These are phyloP conservation scores for Macrophomina phaseolina DNA, from an alignment of 2,329 filamentous ascomycete genomes.

Conservation along the genomic window DNA sequence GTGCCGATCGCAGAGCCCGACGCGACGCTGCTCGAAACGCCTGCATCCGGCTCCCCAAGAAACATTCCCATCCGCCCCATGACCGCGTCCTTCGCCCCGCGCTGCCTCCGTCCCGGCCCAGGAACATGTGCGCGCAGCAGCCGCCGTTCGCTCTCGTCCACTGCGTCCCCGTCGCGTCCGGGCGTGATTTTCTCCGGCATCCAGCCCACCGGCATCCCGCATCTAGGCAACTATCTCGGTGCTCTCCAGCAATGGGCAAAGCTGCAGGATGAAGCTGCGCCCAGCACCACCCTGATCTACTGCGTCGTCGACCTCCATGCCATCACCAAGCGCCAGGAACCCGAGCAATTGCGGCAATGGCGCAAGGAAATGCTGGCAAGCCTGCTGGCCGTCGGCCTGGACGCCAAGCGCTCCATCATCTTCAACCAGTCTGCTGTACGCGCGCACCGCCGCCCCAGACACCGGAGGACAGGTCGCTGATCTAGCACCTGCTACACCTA, in stretches of 20 bases:
- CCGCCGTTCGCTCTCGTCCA: background rate
- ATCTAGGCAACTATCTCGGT: conserved; percentile 94
- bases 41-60: background rate
- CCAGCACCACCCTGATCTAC: conserved; percentile 72
- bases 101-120: background rate
- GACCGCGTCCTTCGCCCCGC: background rate
- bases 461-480: background rate
- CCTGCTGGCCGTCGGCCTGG: conserved; percentile 81
- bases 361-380: conserved; percentile 79
- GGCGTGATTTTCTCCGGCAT: conserved; percentile 89
- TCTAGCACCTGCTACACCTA: conserved; percentile 39
- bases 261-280: conserved; percentile 69
- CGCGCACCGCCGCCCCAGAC: conserved; percentile 11
- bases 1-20: conserved; percentile 3
- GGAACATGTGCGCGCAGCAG: background rate
- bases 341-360: conserved; percentile 64
- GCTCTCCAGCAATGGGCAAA: conserved; percentile 85
- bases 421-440: conserved; percentile 82
- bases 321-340: conserved; percentile 77
- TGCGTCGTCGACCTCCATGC: conserved; percentile 94
- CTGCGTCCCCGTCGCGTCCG: conserved; percentile 3
- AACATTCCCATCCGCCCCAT: background rate
- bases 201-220: conserved; percentile 91
- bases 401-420: conserved; percentile 75
- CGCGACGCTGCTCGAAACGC: background rate